These are phyloP conservation scores for Camellia lanceoleosa DNA, from an alignment of 148 eudicot species.

Conservation along the genomic window DNA sequence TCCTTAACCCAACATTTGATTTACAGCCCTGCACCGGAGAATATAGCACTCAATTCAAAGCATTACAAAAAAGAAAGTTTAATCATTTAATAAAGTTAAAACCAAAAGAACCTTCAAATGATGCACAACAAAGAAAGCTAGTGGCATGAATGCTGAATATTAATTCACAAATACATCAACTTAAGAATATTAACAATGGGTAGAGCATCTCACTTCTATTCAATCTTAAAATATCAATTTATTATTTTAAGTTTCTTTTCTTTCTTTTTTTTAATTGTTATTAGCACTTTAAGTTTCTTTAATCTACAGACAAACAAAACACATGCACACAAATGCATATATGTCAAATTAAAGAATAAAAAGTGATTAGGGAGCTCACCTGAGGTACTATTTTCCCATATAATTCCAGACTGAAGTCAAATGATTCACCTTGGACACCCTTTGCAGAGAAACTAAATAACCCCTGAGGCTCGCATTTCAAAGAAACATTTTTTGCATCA, in stretches of 20 bases:
- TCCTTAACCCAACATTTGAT: slow-evolving; percentile 64
- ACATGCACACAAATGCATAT: too few relatives aligned
- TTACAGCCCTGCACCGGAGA: slow-evolving; percentile 57
- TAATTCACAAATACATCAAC: neutral
- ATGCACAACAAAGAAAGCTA: neutral
- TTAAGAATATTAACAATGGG: neutral
- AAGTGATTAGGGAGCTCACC: slow-evolving; percentile 36
- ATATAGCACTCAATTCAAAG: neutral
- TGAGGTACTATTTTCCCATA: slow-evolving; percentile 62
- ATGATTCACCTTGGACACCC: slow-evolving; percentile 55
- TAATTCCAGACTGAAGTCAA: slow-evolving; percentile 59
- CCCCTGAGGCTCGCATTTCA: slow-evolving; percentile 71
- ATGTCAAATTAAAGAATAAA: neutral
- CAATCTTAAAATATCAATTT: neutral
- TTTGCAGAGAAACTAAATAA: slow-evolving; percentile 61
- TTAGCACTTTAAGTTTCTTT: neutral
- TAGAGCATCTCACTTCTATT: neutral
- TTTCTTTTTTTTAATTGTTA: too few relatives aligned
- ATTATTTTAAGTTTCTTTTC: neutral
- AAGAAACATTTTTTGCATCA: slow-evolving; percentile 70
- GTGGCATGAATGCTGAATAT: neutral
- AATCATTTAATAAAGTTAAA: neutral
- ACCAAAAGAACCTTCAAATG: neutral
- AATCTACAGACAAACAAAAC: neutral
- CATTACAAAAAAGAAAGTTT: neutral